Evolutionary conservation across 2,329 filamentous ascomycete species (phyloP).

Genomic region (Aspergillus flavus): DNA sequence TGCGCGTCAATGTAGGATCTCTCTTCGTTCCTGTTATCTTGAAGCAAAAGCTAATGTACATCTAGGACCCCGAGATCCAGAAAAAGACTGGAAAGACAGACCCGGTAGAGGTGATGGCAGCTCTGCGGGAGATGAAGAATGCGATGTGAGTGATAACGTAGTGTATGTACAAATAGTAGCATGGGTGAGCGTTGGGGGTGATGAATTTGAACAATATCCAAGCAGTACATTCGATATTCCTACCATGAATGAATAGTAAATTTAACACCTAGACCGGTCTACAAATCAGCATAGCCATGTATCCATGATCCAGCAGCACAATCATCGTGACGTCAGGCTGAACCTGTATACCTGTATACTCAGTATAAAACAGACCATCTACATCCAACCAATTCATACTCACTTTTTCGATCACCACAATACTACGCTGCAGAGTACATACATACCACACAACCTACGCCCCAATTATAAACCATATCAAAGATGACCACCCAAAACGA

Average conservation of each 20-base stretch:
- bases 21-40: not conserved
- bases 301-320: slow-evolving; percentile 5
- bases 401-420: too few relatives aligned
- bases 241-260: not conserved
- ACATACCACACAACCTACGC: too few relatives aligned
- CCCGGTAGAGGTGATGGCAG: slow-evolving; percentile 80
- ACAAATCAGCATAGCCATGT: not conserved
- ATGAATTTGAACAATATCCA: not conserved
- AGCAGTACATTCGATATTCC: not conserved
- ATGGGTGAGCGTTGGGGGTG: not conserved
- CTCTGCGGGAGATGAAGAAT: slow-evolving; percentile 84
- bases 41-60: slow-evolving; percentile 14
- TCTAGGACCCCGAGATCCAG: slow-evolving; percentile 77
- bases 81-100: slow-evolving; percentile 80
- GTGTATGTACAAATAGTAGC: not conserved
- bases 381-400: too few relatives aligned
- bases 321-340: slow-evolving; percentile 37
- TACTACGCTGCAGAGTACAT: too few relatives aligned
- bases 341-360: slow-evolving; percentile 1
- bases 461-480: not conserved
- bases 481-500: slow-evolving; percentile 8
- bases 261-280: not conserved
- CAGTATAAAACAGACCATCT: not conserved
- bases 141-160: slow-evolving; percentile 34
- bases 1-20: slow-evolving; percentile 73